Evolutionary conservation across 2,329 filamentous ascomycete species (phyloP).

Genomic region (Periconia sp.): DNA sequence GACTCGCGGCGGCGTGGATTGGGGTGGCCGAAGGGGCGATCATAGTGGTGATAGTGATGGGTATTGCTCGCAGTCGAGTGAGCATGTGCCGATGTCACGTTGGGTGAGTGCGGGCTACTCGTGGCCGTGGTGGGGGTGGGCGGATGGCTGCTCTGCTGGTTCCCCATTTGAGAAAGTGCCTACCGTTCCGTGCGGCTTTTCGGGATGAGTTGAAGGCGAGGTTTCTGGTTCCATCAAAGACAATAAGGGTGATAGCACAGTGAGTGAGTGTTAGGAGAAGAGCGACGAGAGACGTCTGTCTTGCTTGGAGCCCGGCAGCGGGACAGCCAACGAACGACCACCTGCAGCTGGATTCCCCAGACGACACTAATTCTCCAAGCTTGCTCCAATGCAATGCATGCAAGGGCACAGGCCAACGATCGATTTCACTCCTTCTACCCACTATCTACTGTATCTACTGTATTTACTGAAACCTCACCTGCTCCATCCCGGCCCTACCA

Average conservation of each 20-base stretch:
- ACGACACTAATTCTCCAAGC: neutral
- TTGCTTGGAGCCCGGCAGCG: neutral
- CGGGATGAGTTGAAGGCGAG: neutral
- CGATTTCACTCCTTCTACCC: too few species aligned
- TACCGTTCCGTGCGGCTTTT: neutral
- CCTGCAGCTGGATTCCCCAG: constrained; percentile 5
- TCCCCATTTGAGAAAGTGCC: constrained; percentile 29
- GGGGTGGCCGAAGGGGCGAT: constrained; percentile 48
- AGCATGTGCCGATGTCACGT: constrained; percentile 25
- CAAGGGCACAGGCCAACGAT: too few species aligned
- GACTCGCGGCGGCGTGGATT: constrained; percentile 42
- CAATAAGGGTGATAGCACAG: neutral
- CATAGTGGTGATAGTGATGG: constrained; percentile 1
- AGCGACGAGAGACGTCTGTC: too few species aligned
- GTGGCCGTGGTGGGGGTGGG: constrained; percentile 21
- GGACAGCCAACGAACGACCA: constrained; percentile 4
- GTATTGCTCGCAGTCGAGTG: neutral
- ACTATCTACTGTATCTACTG: too few species aligned
- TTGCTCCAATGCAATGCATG: neutral
- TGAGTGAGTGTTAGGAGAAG: neutral
- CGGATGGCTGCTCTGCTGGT: constrained; percentile 34
- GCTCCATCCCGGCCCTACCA: constrained; percentile 6
- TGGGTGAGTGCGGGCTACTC: constrained; percentile 29
- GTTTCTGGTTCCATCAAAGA: neutral
- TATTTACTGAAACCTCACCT: too few species aligned